A percentile compares a stretch with the other conserved stretches of the same genome.
Evolutionary conservation across 2,329 filamentous ascomycete genomes (phyloP).

Genomic region (Chrysoporthe austroafricana): DNA sequence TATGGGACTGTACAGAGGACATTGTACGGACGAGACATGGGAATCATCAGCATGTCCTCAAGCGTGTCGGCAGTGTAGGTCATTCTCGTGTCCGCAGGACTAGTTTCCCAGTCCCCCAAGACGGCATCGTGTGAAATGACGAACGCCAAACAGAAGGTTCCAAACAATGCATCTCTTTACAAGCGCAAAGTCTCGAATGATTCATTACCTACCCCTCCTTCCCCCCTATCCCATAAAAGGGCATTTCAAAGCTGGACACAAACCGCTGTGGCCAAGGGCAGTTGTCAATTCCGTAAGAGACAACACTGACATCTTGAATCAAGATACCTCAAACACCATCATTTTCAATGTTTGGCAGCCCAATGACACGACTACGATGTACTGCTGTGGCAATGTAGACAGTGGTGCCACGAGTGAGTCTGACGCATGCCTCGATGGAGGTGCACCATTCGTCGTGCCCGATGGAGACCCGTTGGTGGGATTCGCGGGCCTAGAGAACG

Average conservation of each 20-base stretch:
- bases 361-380: background rate
- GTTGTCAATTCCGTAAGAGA: background rate
- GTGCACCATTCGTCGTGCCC: background rate
- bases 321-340: background rate
- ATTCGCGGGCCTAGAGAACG: conserved; percentile 13
- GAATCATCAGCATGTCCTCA: conserved; percentile 7
- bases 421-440: conserved; percentile 12
- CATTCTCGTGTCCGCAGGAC: background rate
- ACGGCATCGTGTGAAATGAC: too few species aligned
- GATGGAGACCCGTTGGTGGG: conserved; percentile 5
- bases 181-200: background rate
- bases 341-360: conserved; percentile 1
- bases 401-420: conserved; percentile 1
- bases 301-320: background rate
- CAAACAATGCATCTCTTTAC: background rate
- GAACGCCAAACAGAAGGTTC: background rate
- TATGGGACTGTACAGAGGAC: conserved; percentile 13
- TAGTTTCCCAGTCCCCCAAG: too few species aligned
- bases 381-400: conserved; percentile 16
- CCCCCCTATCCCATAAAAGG: too few species aligned
- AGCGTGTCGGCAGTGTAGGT: conserved; percentile 1
- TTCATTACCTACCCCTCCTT: background rate
- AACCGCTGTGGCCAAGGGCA: background rate
- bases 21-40: conserved; percentile 17
- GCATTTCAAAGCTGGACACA: background rate